These are phyloP conservation scores for Cadophora luteo-olivacea DNA, from an alignment of 2,329 filamentous ascomycete genomes.

Conservation along the genomic window DNA sequence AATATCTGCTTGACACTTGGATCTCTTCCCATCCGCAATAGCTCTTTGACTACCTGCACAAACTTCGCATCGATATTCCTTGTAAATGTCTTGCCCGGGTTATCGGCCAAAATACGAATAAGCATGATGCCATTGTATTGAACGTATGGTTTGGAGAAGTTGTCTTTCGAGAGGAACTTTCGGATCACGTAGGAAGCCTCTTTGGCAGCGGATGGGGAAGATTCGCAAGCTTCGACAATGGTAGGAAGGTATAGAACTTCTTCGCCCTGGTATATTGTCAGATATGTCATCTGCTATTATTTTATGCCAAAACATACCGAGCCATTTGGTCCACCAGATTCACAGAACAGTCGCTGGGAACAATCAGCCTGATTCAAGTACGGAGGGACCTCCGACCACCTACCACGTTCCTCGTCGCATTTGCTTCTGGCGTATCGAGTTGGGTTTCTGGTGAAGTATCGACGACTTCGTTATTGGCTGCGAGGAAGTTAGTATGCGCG, in stretches of 20 bases:
- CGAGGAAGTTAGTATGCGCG: conserved; percentile 12
- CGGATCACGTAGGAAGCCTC: conserved; percentile 83
- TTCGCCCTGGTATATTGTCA: conserved; percentile 64
- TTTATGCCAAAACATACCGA: conserved; percentile 51
- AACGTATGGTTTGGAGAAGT: conserved; percentile 67
- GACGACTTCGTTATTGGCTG: conserved; percentile 27
- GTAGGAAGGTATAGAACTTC: conserved; percentile 91
- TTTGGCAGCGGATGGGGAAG: conserved; percentile 82
- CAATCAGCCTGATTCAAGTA: conserved; percentile 21
- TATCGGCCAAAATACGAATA: conserved; percentile 87
- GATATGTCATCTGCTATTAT: conserved; percentile 12
- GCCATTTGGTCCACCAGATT: conserved; percentile 68
- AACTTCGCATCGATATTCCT: conserved; percentile 88
- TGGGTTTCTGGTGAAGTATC: conserved; percentile 37
- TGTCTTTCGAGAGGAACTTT: conserved; percentile 79
- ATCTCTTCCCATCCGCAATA: conserved; percentile 75
- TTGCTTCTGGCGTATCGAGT: conserved; percentile 70
- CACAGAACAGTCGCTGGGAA: conserved; percentile 77
- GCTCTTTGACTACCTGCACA: conserved; percentile 73
- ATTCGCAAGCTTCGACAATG: conserved; percentile 95
- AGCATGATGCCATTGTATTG: conserved; percentile 99
- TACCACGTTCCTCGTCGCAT: conserved; percentile 71
- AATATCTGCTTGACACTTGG: conserved; percentile 83
- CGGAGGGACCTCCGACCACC: conserved; percentile 41
- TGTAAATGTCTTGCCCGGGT: conserved; percentile 91